Evolutionary conservation across 2,329 filamentous ascomycete genomes (phyloP), one percentile per base, ranked within the genome.

Genomic region (Blastomyces percursus): DNA sequence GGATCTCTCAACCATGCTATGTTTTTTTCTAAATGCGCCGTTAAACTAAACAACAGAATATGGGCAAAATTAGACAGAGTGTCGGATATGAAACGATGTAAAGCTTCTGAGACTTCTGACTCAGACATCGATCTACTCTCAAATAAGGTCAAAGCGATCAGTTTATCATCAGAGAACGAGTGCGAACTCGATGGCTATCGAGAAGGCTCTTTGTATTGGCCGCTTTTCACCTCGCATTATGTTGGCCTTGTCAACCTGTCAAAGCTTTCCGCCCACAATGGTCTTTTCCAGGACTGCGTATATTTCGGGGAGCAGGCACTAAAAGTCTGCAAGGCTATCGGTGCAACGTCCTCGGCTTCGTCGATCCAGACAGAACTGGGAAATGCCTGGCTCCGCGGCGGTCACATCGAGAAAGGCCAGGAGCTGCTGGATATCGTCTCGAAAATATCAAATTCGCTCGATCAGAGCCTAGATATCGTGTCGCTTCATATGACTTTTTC

Each of bases 221-320:
- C 82, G 6, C 79, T 96, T 24, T 86, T 94, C 8, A 83, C 85
- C 35, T 85, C 87, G 0, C 81, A 96, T 24, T 86, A 91, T 68
- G 82, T 84, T 38, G 85, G 86, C 62, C 78, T 96, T 16, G 76
- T 86, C 64, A 86, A 91, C 63, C 82, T 96, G 2, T 91, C 91
- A 0, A 82, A 83, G 3, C 79, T 96, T 1, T 96, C 92, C 68
- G 85, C 88, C 0, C 88, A 96, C 66, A 84, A 94, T 66, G 94
- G 94, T 35, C 83, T 96, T 75, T 90, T 91, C 66, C 86, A 90
- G 64, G 93, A 97, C 72, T 93, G 93, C 1, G 77, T 93, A 0
- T 94, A 92, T 72, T 95, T 96, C 68, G 87, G 88, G 1, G 88
- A 96, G 67, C 89, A 94, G 69, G 91, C 91, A 0, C 80, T 88